Evolutionary conservation across 148 eudicot genomes (phyloP), one percentile per base, ranked within the genome.

Genomic region (Selenicereus undatus): DNA sequence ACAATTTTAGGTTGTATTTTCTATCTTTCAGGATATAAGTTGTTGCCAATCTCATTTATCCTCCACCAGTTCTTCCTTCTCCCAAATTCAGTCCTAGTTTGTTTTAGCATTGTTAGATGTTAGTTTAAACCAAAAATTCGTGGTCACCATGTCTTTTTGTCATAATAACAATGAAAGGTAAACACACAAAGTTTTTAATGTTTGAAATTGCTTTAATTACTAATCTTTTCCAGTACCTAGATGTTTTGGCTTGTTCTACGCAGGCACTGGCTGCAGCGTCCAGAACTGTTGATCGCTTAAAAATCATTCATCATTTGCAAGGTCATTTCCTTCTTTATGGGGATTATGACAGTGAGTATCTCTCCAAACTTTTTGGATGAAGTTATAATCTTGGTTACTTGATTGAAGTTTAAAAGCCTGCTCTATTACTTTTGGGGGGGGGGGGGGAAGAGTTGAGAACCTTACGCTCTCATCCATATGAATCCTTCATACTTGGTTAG

Each of bases 191-290:
- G 29, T 65, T 26, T 65, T 65, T 64, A 24, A 64, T 24, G 69
- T 64, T 24, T 64, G 24, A 64, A 24, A n/a, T 26, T 26, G 71
- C 71, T 66, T 66, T 66, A 27, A n/a, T 62, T 5, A 0, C n/a
- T 62, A 18, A 26, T 66, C 71, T 66, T 10, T 3, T n/a, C 18
- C 71, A 66, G 26, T 10, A n/a, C 69, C 45, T 75, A 75, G 66
- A 76, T 39, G 56, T 84, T 66, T 66, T 66, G 8, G 39, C 22
- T 79, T 77, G 39, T 43, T 78, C 81, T 71, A 73, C 88, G 88
- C 94, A 97, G 99, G 98, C 98, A 73, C 81, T 97, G 71, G 99
- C 98, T 88, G 99, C 99, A 76, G 99, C 99, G 75, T 86, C 98
- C 78, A 97, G 94, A 87, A 94, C 99, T 81, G 97, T 97, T 78